These are phyloP conservation scores for Keithomyces neogunnii DNA, from an alignment of 2,329 filamentous ascomycete species.

Conservation along the genomic window DNA sequence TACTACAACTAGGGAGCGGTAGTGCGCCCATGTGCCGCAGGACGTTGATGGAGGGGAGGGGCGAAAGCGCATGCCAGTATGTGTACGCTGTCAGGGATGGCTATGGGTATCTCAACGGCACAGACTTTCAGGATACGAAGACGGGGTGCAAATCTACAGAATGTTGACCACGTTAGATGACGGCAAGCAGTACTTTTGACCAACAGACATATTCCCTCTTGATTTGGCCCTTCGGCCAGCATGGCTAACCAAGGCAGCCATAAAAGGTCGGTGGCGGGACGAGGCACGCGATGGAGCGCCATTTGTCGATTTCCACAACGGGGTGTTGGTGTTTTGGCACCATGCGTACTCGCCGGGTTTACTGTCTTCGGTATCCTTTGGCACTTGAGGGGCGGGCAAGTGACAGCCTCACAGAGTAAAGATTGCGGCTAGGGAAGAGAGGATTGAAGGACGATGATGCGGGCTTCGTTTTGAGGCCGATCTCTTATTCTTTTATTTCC, in stretches of 20 bases:
- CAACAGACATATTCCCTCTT: not conserved
- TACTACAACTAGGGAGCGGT: constrained; percentile 27
- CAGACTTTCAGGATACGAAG: constrained; percentile 15
- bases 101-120: not conserved
- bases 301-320: not conserved
- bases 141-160: constrained; percentile 3
- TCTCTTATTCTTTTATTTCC: not conserved
- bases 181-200: not conserved
- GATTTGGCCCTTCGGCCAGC: not conserved
- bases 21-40: constrained; percentile 14
- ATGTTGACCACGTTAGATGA: constrained; percentile 1
- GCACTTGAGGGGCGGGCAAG: not conserved
- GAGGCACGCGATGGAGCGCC: not conserved
- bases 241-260: not conserved
- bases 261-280: not conserved
- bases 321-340: not conserved
- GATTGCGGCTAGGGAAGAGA: not conserved
- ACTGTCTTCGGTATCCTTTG: not conserved
- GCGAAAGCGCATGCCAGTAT: not conserved
- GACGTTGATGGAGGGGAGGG: constrained; percentile 8
- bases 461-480: constrained; percentile 3
- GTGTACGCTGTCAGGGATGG: not conserved
- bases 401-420: too few relatives aligned
- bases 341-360: too few relatives aligned
- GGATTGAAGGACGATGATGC: not conserved